Evolutionary conservation across 2,329 filamentous ascomycete species (phyloP).

Genomic region (Colletotrichum zoysiae): DNA sequence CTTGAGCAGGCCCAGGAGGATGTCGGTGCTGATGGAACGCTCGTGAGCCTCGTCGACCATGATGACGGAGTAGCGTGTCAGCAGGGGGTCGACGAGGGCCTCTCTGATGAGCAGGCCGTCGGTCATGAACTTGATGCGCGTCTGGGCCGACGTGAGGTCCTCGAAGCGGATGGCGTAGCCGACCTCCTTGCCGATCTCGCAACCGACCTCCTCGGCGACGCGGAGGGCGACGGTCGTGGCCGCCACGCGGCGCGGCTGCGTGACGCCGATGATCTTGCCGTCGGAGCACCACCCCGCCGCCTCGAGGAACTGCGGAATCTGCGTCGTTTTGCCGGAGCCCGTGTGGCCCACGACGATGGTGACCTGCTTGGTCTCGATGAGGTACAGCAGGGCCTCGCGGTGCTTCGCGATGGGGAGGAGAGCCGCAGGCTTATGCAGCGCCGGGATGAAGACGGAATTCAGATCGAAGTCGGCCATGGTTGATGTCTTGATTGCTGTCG

Average conservation of each 20-base stretch:
- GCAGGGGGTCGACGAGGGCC: slow-evolving; percentile 89
- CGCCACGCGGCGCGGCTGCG: slow-evolving; percentile 92
- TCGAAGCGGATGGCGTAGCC: slow-evolving; percentile 95
- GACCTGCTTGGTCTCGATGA: slow-evolving; percentile 85
- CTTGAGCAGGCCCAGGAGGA: slow-evolving; percentile 89
- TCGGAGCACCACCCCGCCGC: slow-evolving; percentile 89
- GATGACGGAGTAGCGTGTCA: slow-evolving; percentile 93
- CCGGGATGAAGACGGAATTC: slow-evolving; percentile 76
- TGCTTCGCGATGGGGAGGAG: slow-evolving; percentile 91
- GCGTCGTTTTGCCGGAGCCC: slow-evolving; percentile 94
- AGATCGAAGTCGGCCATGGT: slow-evolving; percentile 70
- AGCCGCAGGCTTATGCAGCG: slow-evolving; percentile 86
- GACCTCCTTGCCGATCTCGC: slow-evolving; percentile 88
- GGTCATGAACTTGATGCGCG: slow-evolving; percentile 93
- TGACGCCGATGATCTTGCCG: slow-evolving; percentile 87
- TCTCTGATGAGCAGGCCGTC: slow-evolving; percentile 93
- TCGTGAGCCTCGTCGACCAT: slow-evolving; percentile 99
- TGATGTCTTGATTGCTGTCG: neutral
- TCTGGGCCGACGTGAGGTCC: slow-evolving; percentile 87
- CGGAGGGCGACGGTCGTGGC: slow-evolving; percentile 89
- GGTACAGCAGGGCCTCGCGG: slow-evolving; percentile 82
- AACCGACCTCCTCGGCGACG: slow-evolving; percentile 90
- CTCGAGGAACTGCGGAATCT: slow-evolving; percentile 92
- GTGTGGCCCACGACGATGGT: slow-evolving; percentile 94
- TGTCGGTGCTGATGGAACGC: slow-evolving; percentile 90